Base-by-base conservation (phyloP, 1,284 basidiomycete genomes). In the Boletus smithii region DNA sequence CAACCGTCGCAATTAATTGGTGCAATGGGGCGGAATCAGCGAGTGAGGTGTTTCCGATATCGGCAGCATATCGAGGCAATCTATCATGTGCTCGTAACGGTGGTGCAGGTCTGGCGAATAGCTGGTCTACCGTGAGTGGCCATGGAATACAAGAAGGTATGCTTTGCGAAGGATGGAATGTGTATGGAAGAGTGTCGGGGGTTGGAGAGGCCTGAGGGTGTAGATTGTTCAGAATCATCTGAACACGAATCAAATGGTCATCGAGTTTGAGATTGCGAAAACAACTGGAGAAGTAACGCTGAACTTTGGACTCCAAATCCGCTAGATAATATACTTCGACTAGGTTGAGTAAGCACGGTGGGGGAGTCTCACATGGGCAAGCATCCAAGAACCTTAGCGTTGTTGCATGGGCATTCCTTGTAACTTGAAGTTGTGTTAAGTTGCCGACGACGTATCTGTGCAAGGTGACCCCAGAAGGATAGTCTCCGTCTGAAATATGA, bases 191-290 rank as follows among this genome's bases (percentile, higher is more conserved):
- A n/a, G 8, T 16, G 2, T 4, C n/a, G n/a, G n/a, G 14, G 3
- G 4, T 3, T 32, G 40, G 22, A 8, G 23, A 6, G 9, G n/a
- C 16, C 6, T 5, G 10, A 1, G 32, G 29, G 17, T 13, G 22
- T 11, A 18, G 1, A n/a, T 1, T 20, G 8, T 33, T 26, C 10
- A 60, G 46, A 16, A 48, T 48, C 2, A 3, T 14, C 36, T 60
- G 54, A 24, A 59, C 47, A 23, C 46, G 39, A 18, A 13, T 8
- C 1, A 57, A 23, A 22, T 61, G 53, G 8, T 48, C 31, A 26
- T 48, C 46, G 22, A 62, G 44, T 18, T 44, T 26, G 3, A n/a
- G n/a, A n/a, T n/a, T n/a, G n/a, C n/a, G n/a, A n/a, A n/a, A n/a
- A n/a, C n/a, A n/a, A n/a, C n/a, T 40, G 5, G 41, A 30, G 24